A percentile compares a stretch with the other conserved stretches of the same genome.
Conservation (phyloP, 2,329 filamentous ascomycete species). For the Fusarium sp. region DNA sequence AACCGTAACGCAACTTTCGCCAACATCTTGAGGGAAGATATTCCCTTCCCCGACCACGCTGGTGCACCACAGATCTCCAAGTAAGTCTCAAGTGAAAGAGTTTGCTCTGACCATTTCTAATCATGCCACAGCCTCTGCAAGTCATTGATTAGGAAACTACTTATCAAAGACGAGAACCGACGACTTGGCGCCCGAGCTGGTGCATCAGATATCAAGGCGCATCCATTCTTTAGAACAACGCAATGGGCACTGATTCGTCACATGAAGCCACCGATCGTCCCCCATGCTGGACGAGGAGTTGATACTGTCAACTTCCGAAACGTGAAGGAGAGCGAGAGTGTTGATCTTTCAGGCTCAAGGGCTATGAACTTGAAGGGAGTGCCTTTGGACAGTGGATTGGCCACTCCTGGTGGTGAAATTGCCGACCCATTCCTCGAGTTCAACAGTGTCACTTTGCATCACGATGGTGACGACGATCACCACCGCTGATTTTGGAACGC, state of each 20-base stretch:
- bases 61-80: constrained; percentile 88
- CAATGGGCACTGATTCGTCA: constrained; percentile 98
- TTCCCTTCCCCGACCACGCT: constrained; percentile 91
- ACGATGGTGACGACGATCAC: constrained; percentile 84
- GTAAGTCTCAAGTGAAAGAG: constrained; percentile 65
- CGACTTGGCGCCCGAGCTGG: constrained; percentile 93
- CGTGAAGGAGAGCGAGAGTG: constrained; percentile 95
- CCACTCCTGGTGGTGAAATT: constrained; percentile 84
- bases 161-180: constrained; percentile 97
- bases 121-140: constrained; percentile 82
- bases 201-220: constrained; percentile 94
- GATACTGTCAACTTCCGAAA: constrained; percentile 98
- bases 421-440: constrained; percentile 97
- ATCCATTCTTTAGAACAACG: constrained; percentile 95
- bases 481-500: constrained; percentile 16
- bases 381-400: constrained; percentile 84
- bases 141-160: constrained; percentile 91
- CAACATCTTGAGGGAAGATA: constrained; percentile 95
- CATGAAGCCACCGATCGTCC: constrained; percentile 97
- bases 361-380: constrained; percentile 75
- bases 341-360: constrained; percentile 78
- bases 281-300: constrained; percentile 86
- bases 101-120: background rate
- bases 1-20: constrained; percentile 98
- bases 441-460: constrained; percentile 96